Conservation (phyloP, 2,329 filamentous ascomycete species). For the Chaetomium strumarium region DNA sequence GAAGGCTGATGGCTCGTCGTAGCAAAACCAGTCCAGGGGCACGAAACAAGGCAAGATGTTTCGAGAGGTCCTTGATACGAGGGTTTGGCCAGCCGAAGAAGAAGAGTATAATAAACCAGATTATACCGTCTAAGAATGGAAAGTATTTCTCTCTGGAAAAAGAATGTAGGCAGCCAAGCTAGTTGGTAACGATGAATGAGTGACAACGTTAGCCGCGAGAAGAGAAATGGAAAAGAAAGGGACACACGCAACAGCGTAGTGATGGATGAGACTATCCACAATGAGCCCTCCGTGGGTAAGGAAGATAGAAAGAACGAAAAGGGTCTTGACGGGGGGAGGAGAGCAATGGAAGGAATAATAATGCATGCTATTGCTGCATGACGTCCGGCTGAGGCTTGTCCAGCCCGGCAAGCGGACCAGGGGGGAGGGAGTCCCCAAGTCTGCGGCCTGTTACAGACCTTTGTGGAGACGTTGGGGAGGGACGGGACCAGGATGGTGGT, state of each 20-base stretch:
- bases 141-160: constrained; percentile 36
- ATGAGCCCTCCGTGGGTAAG: constrained; percentile 23
- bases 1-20: constrained; percentile 16
- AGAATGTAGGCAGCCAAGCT: constrained; percentile 53
- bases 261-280: constrained; percentile 24
- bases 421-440: constrained; percentile 30
- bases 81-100: constrained; percentile 20
- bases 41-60: constrained; percentile 16
- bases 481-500: constrained; percentile 25
- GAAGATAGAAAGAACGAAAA: constrained; percentile 25
- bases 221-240: constrained; percentile 32
- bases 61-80: constrained; percentile 8
- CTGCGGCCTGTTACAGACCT: constrained; percentile 39
- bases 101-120: constrained; percentile 32
- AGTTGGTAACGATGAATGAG: constrained; percentile 40
- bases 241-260: constrained; percentile 30
- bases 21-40: constrained; percentile 15
- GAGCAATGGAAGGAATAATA: constrained; percentile 35
- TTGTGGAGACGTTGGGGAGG: constrained; percentile 22
- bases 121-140: constrained; percentile 32
- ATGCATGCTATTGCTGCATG: constrained; percentile 30
- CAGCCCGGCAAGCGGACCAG: constrained; percentile 29
- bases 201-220: constrained; percentile 37
- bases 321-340: constrained; percentile 26
- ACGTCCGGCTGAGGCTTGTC: constrained; percentile 31